Conservation (phyloP, 192 early-diverging fungal genomes). For the Coemansia sp. region DNA sequence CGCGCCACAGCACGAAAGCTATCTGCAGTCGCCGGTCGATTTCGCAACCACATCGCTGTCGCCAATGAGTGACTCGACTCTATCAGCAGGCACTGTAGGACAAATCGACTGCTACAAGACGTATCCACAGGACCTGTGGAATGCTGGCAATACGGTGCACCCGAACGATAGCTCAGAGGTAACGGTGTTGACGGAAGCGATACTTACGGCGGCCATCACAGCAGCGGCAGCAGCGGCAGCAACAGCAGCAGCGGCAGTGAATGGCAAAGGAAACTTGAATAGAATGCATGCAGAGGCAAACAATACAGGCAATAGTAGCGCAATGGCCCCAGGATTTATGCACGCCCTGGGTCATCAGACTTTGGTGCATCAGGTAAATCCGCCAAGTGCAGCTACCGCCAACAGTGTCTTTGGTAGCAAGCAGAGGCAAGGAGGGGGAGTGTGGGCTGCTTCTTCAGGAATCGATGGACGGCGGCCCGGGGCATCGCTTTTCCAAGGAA, state of each 20-base stretch:
- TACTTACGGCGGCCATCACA: background rate
- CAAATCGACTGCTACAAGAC: background rate
- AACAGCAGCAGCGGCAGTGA: background rate
- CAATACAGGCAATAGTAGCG: background rate
- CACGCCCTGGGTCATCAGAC: background rate
- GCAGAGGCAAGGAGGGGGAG: background rate
- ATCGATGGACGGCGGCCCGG: background rate
- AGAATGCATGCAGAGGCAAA: background rate
- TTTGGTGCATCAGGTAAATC: slow-evolving; percentile 5
- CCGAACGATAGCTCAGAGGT: background rate
- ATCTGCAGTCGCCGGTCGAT: background rate
- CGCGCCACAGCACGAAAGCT: background rate
- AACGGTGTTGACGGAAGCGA: background rate
- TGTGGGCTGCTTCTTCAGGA: background rate
- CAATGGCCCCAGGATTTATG: background rate
- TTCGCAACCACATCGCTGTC: background rate
- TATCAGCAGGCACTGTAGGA: background rate
- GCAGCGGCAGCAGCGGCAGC: background rate
- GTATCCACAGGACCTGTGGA: background rate
- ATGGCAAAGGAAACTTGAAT: background rate
- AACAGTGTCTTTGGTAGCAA: background rate
- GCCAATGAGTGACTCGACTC: background rate
- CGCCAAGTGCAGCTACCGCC: background rate
- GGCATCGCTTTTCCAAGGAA: background rate
- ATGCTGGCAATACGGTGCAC: too few species aligned